Percentiles rank a stretch among this genome's conserved stretches.
Evolutionary conservation across 257 asterid species (phyloP).

Genomic region (Ocimum tenuiflorum): DNA sequence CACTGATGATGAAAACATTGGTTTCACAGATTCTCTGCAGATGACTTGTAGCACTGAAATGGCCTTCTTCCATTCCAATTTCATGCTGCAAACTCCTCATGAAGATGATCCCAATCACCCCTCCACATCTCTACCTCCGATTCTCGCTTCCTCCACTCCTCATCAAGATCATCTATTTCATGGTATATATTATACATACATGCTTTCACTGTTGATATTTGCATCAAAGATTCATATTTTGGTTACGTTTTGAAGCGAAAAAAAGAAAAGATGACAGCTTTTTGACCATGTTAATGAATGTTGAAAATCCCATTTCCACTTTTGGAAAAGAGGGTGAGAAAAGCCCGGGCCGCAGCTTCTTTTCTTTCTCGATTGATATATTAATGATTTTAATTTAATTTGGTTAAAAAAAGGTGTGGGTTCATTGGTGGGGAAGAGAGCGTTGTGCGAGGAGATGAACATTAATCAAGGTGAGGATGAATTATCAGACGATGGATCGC

Average conservation of each 20-base stretch:
- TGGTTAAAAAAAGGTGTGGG: slow-evolving; percentile 11
- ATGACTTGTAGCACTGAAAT: slow-evolving; percentile 31
- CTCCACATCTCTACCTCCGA: slow-evolving; percentile 24
- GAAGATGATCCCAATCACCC: slow-evolving; percentile 33
- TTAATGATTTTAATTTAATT: too few species aligned
- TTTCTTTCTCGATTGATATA: too few species aligned
- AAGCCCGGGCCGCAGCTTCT: too few species aligned
- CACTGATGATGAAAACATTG: slow-evolving; percentile 14
- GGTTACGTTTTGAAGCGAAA: neutral
- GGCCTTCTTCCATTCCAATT: slow-evolving; percentile 84
- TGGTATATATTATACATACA: slow-evolving; percentile 23
- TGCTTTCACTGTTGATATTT: neutral
- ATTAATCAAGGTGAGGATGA: slow-evolving; percentile 36
- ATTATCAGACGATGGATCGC: slow-evolving; percentile 49
- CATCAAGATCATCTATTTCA: slow-evolving; percentile 47
- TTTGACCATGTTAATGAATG: slow-evolving; percentile 24
- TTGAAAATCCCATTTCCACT: slow-evolving; percentile 17
- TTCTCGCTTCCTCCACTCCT: slow-evolving; percentile 35
- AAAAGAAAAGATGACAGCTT: neutral
- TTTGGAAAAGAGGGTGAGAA: neutral
- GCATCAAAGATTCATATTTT: too few species aligned
- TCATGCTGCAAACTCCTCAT: slow-evolving; percentile 65
- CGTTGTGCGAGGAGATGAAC: slow-evolving; percentile 32
- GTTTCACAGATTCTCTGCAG: neutral
- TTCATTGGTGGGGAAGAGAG: slow-evolving; percentile 39